Percentiles rank a stretch among this genome's conserved stretches.
Conservation (phyloP, 2,329 filamentous ascomycete species). For the Stemphylium vesicarium region DNA sequence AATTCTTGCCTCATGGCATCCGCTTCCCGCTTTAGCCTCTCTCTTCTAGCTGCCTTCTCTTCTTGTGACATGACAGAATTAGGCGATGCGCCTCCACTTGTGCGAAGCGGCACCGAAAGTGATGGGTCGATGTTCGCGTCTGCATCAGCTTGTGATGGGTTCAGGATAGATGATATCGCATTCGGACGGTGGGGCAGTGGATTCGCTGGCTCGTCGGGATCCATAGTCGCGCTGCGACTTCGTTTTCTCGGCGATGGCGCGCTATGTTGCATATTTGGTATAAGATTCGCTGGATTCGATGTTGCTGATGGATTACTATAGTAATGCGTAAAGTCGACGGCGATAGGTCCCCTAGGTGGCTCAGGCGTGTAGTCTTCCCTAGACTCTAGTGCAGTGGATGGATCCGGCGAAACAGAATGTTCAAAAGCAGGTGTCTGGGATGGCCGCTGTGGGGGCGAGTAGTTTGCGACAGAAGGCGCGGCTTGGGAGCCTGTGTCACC, state of each 20-base stretch:
- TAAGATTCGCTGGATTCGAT: slow-evolving; percentile 20
- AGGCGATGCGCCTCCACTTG: slow-evolving; percentile 29
- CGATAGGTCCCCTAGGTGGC: slow-evolving; percentile 37
- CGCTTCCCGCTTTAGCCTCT: slow-evolving; percentile 39
- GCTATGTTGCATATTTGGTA: slow-evolving; percentile 21
- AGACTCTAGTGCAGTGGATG: slow-evolving; percentile 36
- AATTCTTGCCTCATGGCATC: slow-evolving; percentile 42
- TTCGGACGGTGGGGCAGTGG: slow-evolving; percentile 41
- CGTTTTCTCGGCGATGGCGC: slow-evolving; percentile 44
- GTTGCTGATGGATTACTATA: slow-evolving; percentile 25
- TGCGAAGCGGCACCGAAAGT: slow-evolving; percentile 30
- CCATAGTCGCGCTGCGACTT: slow-evolving; percentile 43
- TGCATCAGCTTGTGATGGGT: slow-evolving; percentile 30
- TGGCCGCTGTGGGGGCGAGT: slow-evolving; percentile 37
- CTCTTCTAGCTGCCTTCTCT: slow-evolving; percentile 38
- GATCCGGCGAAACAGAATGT: slow-evolving; percentile 45
- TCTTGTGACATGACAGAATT: slow-evolving; percentile 28
- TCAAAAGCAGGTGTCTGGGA: slow-evolving; percentile 41
- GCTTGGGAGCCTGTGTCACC: slow-evolving; percentile 53
- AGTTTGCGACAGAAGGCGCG: slow-evolving; percentile 35
- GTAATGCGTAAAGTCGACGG: slow-evolving; percentile 49
- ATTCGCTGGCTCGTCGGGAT: slow-evolving; percentile 34
- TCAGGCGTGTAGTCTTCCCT: slow-evolving; percentile 37
- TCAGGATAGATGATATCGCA: slow-evolving; percentile 44
- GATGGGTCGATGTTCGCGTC: slow-evolving; percentile 44